These are phyloP conservation scores for Pyrenula massariospora DNA, from an alignment of 495 filamentous ascomycete species.

Conservation along the genomic window DNA sequence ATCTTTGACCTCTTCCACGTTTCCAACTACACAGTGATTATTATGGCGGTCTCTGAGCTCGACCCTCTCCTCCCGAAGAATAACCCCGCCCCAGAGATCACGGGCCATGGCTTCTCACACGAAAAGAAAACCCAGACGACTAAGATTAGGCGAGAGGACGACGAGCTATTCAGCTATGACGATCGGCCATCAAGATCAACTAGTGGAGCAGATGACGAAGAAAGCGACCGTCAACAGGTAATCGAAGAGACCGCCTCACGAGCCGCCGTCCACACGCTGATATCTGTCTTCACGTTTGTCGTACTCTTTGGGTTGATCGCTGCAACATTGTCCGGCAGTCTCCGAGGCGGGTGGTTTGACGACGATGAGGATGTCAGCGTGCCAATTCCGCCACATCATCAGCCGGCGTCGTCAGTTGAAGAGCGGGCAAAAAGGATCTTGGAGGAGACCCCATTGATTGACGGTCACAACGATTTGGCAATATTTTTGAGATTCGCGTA, in stretches of 20 bases:
- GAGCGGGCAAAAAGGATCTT: conserved; percentile 61
- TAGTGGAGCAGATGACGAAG: conserved; percentile 1
- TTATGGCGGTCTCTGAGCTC: conserved; percentile 6
- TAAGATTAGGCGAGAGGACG: neutral
- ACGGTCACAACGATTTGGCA: conserved; percentile 87
- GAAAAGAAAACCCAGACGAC: neutral
- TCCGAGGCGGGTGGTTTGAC: neutral
- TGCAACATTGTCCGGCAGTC: neutral
- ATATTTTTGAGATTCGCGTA: conserved; percentile 56
- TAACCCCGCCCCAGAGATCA: conserved; percentile 9
- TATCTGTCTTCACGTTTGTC: neutral
- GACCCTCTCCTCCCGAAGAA: conserved; percentile 11
- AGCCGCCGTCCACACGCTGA: conserved; percentile 2
- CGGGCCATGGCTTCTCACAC: conserved; percentile 8
- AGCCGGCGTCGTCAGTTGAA: conserved; percentile 34
- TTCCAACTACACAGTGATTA: too few relatives aligned
- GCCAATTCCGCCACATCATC: conserved; percentile 6
- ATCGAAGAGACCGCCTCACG: neutral
- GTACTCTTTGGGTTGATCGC: conserved; percentile 6
- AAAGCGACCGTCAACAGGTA: neutral
- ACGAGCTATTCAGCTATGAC: neutral
- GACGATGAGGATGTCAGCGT: neutral
- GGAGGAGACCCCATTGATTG: conserved; percentile 65
- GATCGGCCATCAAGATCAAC: neutral
- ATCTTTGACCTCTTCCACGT: too few relatives aligned